A percentile compares a stretch with the other conserved stretches of the same genome.
These are phyloP conservation scores for Aspergillus quadrilineatus DNA, from an alignment of 2,329 filamentous ascomycete genomes.

Conservation along the genomic window DNA sequence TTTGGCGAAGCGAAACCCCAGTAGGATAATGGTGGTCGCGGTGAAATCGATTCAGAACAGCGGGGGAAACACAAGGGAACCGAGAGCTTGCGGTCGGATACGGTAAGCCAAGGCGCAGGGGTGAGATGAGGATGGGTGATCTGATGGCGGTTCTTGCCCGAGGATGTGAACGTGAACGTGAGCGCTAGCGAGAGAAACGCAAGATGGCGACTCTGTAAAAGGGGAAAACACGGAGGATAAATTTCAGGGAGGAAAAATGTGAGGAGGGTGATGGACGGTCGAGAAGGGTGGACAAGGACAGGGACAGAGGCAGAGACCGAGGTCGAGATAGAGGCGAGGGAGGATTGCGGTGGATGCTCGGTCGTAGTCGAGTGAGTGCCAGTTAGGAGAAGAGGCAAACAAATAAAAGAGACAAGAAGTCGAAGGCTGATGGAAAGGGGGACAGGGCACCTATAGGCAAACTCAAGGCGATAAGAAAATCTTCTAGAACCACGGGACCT, in stretches of 20 bases:
- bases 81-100: slow-evolving; percentile 4
- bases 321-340: too few relatives aligned
- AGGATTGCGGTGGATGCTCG: neutral
- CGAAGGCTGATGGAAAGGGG: neutral
- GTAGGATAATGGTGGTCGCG: neutral
- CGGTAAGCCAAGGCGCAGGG: neutral
- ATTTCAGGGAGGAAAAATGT: neutral
- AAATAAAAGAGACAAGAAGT: neutral
- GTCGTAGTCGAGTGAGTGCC: neutral
- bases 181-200: neutral
- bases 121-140: neutral
- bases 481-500: neutral
- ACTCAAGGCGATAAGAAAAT: neutral
- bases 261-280: neutral
- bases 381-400: neutral
- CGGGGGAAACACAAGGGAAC: neutral
- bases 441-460: neutral
- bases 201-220: neutral
- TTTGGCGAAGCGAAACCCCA: neutral
- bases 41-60: neutral
- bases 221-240: neutral
- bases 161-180: neutral
- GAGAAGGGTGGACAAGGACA: neutral
- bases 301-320: neutral
- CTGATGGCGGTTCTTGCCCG: neutral